A percentile compares a stretch with the other conserved stretches of the same genome.
These are phyloP conservation scores for Leccinum barrowsii DNA, from an alignment of 768 basidiomycete genomes.

Conservation along the genomic window DNA sequence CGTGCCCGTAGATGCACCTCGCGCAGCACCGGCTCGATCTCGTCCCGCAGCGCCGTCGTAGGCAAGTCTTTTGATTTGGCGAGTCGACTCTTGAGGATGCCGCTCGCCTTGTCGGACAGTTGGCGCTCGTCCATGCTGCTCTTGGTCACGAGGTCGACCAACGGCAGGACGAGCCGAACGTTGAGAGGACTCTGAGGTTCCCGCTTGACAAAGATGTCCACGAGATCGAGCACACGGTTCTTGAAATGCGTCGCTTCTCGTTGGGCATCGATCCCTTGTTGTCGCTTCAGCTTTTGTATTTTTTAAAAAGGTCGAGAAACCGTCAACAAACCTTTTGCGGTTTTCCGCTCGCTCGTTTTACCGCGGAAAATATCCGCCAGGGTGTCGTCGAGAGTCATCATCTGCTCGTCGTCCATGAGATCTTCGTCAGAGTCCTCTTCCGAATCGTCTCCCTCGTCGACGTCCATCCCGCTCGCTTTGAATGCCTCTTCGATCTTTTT, in stretches of 20 bases:
- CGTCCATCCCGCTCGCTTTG: slow-evolving; percentile 54
- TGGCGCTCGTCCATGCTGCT: slow-evolving; percentile 78
- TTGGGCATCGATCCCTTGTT: slow-evolving; percentile 61
- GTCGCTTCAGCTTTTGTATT: background rate
- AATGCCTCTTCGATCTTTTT: slow-evolving; percentile 64
- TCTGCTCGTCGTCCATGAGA: slow-evolving; percentile 93
- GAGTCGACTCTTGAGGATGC: slow-evolving; percentile 71
- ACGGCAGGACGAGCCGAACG: slow-evolving; percentile 65
- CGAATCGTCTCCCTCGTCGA: slow-evolving; percentile 44
- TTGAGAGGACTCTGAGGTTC: slow-evolving; percentile 71
- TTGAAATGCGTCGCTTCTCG: slow-evolving; percentile 95
- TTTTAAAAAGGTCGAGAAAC: background rate
- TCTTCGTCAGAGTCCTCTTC: slow-evolving; percentile 58
- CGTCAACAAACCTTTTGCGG: slow-evolving; percentile 55
- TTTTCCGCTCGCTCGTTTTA: slow-evolving; percentile 56
- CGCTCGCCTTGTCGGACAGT: slow-evolving; percentile 82
- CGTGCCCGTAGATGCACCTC: slow-evolving; percentile 72
- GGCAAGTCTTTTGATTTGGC: slow-evolving; percentile 72
- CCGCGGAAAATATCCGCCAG: slow-evolving; percentile 83
- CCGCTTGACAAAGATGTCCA: slow-evolving; percentile 79
- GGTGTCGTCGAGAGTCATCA: slow-evolving; percentile 94
- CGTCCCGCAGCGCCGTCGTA: slow-evolving; percentile 22
- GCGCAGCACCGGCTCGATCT: slow-evolving; percentile 46
- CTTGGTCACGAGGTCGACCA: slow-evolving; percentile 69
- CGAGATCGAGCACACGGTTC: slow-evolving; percentile 91